A percentile compares a stretch with the other conserved stretches of the same genome.
Evolutionary conservation across 371 early-diverging fungal species (phyloP).

Genomic region (Mortierella polycephala): DNA sequence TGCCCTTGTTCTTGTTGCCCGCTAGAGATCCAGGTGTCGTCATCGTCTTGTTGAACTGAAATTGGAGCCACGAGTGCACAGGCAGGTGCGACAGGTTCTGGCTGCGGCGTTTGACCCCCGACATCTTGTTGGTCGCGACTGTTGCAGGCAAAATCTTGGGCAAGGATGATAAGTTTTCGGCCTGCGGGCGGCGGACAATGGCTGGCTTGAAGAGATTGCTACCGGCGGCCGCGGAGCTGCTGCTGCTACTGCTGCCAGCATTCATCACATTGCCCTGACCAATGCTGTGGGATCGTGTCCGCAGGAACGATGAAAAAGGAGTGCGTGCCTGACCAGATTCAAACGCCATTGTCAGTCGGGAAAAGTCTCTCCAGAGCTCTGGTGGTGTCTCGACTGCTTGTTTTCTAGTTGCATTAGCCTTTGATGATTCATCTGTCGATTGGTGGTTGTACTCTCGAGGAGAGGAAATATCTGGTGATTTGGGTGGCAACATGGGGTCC

Average conservation of each 20-base stretch:
- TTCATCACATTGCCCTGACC: conserved; percentile 14
- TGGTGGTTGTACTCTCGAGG: neutral
- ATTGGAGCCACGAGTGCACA: conserved; percentile 47
- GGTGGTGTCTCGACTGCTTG: conserved; percentile 24
- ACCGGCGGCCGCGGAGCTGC: neutral
- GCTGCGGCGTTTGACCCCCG: conserved; percentile 27
- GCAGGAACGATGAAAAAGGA: conserved; percentile 37
- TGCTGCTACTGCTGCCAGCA: neutral
- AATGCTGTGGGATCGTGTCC: conserved; percentile 25
- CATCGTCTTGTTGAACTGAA: conserved; percentile 52
- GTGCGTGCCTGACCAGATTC: conserved; percentile 44
- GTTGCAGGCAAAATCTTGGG: conserved; percentile 40
- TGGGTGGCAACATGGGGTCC: conserved; percentile 45
- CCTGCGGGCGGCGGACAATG: conserved; percentile 32
- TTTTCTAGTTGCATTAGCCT: conserved; percentile 2
- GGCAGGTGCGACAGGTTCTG: conserved; percentile 33
- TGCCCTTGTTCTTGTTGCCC: conserved; percentile 15
- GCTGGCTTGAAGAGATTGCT: conserved; percentile 30
- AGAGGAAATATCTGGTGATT: conserved; percentile 16
- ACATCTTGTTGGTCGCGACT: conserved; percentile 15
- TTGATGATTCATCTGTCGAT: neutral
- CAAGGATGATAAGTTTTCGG: conserved; percentile 35
- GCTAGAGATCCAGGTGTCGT: conserved; percentile 18
- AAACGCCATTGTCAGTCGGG: conserved; percentile 40
- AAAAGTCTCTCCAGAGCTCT: conserved; percentile 49